These are phyloP conservation scores for Trametes cinnabarina DNA, from an alignment of 768 basidiomycete genomes.

Conservation along the genomic window DNA sequence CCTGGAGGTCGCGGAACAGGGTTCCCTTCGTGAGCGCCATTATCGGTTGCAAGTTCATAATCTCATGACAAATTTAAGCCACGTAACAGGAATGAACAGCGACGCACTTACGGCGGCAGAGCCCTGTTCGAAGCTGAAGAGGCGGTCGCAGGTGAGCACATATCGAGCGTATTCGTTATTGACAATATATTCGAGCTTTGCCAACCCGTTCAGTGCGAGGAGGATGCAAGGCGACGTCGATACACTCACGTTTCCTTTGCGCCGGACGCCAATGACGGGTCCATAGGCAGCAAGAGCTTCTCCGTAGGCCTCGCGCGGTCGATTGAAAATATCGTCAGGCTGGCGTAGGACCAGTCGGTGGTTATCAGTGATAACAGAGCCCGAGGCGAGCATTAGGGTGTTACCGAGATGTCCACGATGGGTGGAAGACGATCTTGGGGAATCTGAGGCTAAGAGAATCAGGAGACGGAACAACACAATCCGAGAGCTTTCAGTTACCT, in stretches of 20 bases:
- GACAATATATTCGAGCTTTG: constrained; percentile 36
- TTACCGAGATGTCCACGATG: constrained; percentile 3
- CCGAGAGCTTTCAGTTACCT: constrained; percentile 8
- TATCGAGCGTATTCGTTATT: constrained; percentile 27
- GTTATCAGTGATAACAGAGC: neutral
- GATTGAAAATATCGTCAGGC: constrained; percentile 31
- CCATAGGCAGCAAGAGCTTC: constrained; percentile 30
- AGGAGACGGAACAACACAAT: neutral
- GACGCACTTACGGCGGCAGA: constrained; percentile 27
- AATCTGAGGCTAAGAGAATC: neutral
- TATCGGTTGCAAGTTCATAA: constrained; percentile 33
- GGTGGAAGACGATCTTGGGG: constrained; percentile 21
- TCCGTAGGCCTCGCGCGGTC: constrained; percentile 33
- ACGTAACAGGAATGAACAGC: neutral
- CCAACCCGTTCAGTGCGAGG: no score
- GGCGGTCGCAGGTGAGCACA: constrained; percentile 30
- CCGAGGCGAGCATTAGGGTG: neutral
- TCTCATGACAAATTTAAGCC: constrained; percentile 14
- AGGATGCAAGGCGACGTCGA: neutral
- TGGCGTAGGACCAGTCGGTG: neutral
- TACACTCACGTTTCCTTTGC: constrained; percentile 30
- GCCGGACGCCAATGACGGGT: constrained; percentile 32
- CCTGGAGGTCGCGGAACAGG: constrained; percentile 31
- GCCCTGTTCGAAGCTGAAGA: constrained; percentile 35
- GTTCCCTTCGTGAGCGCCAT: constrained; percentile 27